Evolutionary conservation across 345 rosid genomes (phyloP).

Genomic region (Syzygium aqueum): DNA sequence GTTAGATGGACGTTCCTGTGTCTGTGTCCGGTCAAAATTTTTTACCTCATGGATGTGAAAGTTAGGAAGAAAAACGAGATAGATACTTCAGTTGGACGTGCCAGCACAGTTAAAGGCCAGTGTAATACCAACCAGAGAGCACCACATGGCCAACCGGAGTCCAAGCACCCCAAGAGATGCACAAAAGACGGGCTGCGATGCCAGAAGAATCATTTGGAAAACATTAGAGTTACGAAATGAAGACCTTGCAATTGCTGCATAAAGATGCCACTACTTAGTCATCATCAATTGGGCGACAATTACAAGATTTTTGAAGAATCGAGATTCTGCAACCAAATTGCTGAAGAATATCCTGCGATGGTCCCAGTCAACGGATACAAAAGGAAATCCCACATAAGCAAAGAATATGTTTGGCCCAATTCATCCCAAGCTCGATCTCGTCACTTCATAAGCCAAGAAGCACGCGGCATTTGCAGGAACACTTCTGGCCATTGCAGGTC

Average conservation of each 20-base stretch:
- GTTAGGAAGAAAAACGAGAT: background rate
- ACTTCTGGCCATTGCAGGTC: constrained; percentile 95
- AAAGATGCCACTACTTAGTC: background rate
- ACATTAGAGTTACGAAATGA: background rate
- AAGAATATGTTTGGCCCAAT: background rate
- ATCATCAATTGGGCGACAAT: background rate
- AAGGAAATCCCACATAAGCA: background rate
- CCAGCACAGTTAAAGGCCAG: background rate
- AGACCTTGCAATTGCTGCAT: background rate
- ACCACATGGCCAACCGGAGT: background rate
- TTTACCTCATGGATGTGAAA: background rate
- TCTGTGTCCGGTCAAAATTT: background rate
- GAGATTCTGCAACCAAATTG: background rate
- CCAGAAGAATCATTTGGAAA: background rate
- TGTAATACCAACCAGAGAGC: background rate
- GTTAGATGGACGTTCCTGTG: background rate
- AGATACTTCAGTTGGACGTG: background rate
- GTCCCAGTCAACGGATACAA: constrained; percentile 1
- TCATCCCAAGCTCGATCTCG: constrained; percentile 76
- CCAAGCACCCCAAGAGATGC: background rate
- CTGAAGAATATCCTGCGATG: background rate
- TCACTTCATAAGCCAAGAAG: constrained; percentile 88
- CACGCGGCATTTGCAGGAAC: constrained; percentile 98
- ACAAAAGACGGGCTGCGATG: background rate
- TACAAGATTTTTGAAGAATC: background rate